A percentile compares a stretch with the other conserved stretches of the same genome.
Evolutionary conservation across 2,329 filamentous ascomycete genomes (phyloP).

Genomic region (Penicillium brasilianum): DNA sequence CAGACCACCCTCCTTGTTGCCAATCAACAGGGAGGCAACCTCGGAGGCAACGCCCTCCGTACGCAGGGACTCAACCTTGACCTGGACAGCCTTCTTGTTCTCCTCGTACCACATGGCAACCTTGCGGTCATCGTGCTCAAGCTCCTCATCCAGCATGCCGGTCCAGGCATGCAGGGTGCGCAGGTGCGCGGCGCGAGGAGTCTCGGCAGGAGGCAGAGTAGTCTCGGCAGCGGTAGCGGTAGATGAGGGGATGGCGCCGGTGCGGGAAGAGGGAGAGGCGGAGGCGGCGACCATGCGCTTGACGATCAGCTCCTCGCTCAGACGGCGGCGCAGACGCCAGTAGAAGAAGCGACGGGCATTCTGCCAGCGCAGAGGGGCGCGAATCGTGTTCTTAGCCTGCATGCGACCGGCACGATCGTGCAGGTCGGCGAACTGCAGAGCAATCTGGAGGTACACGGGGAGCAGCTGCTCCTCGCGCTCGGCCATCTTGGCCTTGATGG

Average conservation of each 20-base stretch:
- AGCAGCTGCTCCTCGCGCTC: conserved; percentile 85
- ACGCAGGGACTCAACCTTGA: conserved; percentile 85
- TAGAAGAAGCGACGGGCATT: conserved; percentile 97
- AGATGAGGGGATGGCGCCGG: conserved; percentile 40
- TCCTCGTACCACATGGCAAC: conserved; percentile 97
- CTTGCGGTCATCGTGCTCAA: conserved; percentile 77
- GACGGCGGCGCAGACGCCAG: conserved; percentile 95
- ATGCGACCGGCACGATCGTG: conserved; percentile 97
- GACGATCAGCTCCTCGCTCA: conserved; percentile 97
- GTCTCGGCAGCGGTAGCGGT: conserved; percentile 44
- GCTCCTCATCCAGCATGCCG: conserved; percentile 68
- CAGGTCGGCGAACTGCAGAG: conserved; percentile 94
- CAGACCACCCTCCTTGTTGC: conserved; percentile 71
- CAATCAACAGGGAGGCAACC: conserved; percentile 70
- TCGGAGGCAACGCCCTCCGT: conserved; percentile 72
- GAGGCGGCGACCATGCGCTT: conserved; percentile 73
- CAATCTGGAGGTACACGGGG: conserved; percentile 92
- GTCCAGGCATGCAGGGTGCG: conserved; percentile 83
- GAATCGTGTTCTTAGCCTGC: conserved; percentile 96
- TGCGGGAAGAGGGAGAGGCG: conserved; percentile 42
- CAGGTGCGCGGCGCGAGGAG: conserved; percentile 69
- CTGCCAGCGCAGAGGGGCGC: conserved; percentile 80
- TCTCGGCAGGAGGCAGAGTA: conserved; percentile 42
- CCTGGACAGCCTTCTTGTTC: conserved; percentile 79
- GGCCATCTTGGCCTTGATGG: conserved; percentile 82